Conservation (phyloP, 352 stramenopile genomes). For the Globisporangium cylindrosporum region DNA sequence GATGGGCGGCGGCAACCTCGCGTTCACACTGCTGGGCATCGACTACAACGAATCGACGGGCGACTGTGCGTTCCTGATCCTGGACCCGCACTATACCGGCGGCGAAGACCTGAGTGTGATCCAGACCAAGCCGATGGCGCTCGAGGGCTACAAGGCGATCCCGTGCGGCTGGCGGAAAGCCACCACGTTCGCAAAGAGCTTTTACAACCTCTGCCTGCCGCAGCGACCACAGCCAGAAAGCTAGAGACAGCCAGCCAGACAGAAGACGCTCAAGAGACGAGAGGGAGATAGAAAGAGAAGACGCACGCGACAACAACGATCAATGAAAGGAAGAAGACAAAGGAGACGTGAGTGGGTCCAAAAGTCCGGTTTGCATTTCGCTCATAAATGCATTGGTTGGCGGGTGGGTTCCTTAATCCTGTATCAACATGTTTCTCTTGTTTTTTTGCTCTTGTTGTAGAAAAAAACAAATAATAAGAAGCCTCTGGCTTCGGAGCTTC, state of each 20-base stretch:
- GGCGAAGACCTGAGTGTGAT: slow-evolving; percentile 64
- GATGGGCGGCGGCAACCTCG: slow-evolving; percentile 79
- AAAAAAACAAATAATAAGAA: slow-evolving; percentile 1
- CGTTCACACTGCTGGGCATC: slow-evolving; percentile 81
- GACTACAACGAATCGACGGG: slow-evolving; percentile 58
- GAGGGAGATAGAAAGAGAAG: not conserved
- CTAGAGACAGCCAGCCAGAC: not conserved
- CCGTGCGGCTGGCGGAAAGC: slow-evolving; percentile 67
- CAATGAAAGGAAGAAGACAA: not conserved
- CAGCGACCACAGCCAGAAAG: slow-evolving; percentile 24
- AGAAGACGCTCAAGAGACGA: too few species aligned
- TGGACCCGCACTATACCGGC: slow-evolving; percentile 83
- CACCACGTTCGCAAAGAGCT: slow-evolving; percentile 53
- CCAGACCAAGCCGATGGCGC: slow-evolving; percentile 63
- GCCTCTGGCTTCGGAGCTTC: slow-evolving; percentile 1
- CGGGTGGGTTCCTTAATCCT: not conserved
- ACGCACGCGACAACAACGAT: not conserved
- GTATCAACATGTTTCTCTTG: slow-evolving; percentile 1
- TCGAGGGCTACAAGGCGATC: slow-evolving; percentile 79
- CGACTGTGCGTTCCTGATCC: slow-evolving; percentile 72
- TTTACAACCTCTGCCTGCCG: slow-evolving; percentile 80
- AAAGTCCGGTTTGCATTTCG: not conserved
- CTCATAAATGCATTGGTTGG: not conserved
- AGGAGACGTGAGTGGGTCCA: not conserved
- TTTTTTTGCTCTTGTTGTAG: not conserved